Evolutionary conservation across 768 basidiomycete genomes (phyloP).

Genomic region (Psilocybe cubensis): DNA sequence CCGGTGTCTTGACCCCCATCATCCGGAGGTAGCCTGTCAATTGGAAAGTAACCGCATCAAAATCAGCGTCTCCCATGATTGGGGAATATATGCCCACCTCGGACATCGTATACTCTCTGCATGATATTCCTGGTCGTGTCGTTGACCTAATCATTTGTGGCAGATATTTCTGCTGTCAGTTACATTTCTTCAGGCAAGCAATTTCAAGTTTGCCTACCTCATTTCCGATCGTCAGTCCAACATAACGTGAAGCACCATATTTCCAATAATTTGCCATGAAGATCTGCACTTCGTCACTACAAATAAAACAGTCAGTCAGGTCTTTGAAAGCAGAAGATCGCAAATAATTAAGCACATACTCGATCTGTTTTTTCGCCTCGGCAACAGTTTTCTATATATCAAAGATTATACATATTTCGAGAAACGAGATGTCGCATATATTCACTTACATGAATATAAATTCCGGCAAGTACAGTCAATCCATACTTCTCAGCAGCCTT

Average conservation of each 20-base stretch:
- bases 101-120: slow-evolving; percentile 37
- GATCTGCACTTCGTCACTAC: slow-evolving; percentile 37
- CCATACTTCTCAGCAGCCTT: slow-evolving; percentile 33
- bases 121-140: slow-evolving; percentile 36
- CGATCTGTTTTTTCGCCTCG: slow-evolving; percentile 24
- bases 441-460: slow-evolving; percentile 29
- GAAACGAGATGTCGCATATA: not conserved
- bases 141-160: slow-evolving; percentile 31
- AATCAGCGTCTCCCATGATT: not conserved
- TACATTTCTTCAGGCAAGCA: too few relatives aligned
- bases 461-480: slow-evolving; percentile 37
- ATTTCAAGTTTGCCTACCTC: slow-evolving; percentile 35
- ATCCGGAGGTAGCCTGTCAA: slow-evolving; percentile 33
- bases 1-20: slow-evolving; percentile 35
- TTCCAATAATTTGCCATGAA: slow-evolving; percentile 34
- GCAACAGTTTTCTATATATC: slow-evolving; percentile 32
- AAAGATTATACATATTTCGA: too few relatives aligned
- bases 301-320: not conserved
- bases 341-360: slow-evolving; percentile 24
- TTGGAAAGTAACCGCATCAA: not conserved
- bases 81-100: slow-evolving; percentile 25
- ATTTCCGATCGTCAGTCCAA: slow-evolving; percentile 41
- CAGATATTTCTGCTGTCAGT: too few relatives aligned
- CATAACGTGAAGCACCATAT: slow-evolving; percentile 35
- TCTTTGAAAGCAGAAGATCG: not conserved